Evolutionary conservation across 192 early-diverging fungal genomes (phyloP).

Genomic region (Coemansia sp.): DNA sequence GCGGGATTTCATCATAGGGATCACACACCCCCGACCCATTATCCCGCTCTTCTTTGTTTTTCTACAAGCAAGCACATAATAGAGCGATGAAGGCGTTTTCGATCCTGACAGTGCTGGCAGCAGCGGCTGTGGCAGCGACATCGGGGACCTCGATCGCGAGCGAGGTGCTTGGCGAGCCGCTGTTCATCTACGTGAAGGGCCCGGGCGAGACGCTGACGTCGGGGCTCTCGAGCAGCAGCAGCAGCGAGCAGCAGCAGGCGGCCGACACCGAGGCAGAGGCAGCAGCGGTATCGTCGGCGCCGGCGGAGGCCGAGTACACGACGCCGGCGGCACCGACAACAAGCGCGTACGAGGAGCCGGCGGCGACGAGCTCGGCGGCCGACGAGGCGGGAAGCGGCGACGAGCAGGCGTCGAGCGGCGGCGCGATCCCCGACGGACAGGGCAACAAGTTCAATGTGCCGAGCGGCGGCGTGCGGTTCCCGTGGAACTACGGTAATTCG

Average conservation of each 20-base stretch:
- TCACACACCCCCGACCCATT: too few species aligned
- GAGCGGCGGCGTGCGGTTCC: constrained; percentile 37
- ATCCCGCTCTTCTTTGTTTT: neutral
- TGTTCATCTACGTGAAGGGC: constrained; percentile 7
- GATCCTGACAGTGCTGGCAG: neutral
- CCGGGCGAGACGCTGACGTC: neutral
- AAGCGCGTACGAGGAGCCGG: neutral
- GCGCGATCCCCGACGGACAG: constrained; percentile 40
- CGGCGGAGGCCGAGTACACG: neutral
- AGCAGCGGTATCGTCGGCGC: neutral
- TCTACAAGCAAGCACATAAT: neutral
- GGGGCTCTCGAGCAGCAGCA: neutral
- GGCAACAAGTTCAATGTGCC: constrained; percentile 44
- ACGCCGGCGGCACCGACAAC: constrained; percentile 6
- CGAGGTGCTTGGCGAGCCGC: constrained; percentile 14
- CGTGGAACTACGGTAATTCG: constrained; percentile 45
- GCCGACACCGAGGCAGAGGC: neutral
- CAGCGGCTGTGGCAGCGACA: neutral
- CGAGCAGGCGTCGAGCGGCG: constrained; percentile 3
- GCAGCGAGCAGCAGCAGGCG: neutral
- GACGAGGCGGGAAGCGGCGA: neutral
- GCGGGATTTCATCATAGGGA: too few species aligned
- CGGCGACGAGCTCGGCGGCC: neutral
- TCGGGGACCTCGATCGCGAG: neutral
- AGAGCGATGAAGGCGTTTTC: constrained; percentile 12